A percentile compares a stretch with the other conserved stretches of the same genome.
Evolutionary conservation across 139 green algal species (phyloP).

Genomic region (Coelastrella sp.): DNA sequence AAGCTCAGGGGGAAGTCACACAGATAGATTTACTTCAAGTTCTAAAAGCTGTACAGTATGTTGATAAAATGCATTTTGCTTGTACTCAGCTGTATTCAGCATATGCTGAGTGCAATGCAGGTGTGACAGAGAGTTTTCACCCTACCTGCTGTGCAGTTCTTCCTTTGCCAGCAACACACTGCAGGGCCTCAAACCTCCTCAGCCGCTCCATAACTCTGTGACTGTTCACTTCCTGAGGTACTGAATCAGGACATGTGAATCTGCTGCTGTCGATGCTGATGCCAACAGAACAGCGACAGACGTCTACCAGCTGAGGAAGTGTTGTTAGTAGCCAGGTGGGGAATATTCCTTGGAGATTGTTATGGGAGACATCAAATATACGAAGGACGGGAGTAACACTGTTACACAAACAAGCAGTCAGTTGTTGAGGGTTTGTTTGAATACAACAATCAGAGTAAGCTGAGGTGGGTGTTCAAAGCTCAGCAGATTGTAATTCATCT

Average conservation of each 20-base stretch:
- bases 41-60: no score
- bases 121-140: background rate
- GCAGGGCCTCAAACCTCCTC: slow-evolving; percentile 19
- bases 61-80: no score
- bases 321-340: slow-evolving; percentile 28
- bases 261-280: slow-evolving; percentile 5
- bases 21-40: no score
- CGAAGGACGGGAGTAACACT: slow-evolving; percentile 18
- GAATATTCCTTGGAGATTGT: slow-evolving; percentile 5
- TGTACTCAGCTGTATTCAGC: background rate
- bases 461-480: no score
- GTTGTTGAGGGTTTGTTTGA: background rate
- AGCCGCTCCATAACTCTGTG: slow-evolving; percentile 6
- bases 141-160: slow-evolving; percentile 14
- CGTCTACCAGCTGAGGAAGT: background rate
- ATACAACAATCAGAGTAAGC: no score
- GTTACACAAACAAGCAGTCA: background rate
- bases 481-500: no score
- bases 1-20: no score
- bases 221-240: background rate
- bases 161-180: background rate
- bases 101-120: background rate
- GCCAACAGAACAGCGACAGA: slow-evolving; percentile 11
- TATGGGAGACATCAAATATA: slow-evolving; percentile 37
- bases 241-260: background rate